Conservation (phyloP, 1,284 basidiomycete genomes). For the Fomes fomentarius region DNA sequence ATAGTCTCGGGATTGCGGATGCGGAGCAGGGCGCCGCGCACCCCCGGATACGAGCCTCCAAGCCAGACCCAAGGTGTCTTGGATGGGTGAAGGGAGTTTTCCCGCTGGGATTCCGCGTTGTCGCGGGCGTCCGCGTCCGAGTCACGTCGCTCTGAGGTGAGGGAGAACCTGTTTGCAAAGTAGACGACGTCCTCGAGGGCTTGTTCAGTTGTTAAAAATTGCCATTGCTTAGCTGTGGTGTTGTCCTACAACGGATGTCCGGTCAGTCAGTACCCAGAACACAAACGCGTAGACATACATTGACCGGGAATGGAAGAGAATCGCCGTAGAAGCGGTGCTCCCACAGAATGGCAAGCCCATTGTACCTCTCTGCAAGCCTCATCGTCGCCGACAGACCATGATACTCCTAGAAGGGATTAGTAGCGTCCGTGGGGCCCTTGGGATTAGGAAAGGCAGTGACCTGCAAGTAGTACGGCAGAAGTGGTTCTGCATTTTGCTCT, state of each 20-base stretch:
- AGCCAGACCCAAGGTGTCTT: slow-evolving; percentile 50
- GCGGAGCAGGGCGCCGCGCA: slow-evolving; percentile 44
- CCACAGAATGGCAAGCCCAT: slow-evolving; percentile 54
- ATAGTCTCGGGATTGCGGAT: slow-evolving; percentile 50
- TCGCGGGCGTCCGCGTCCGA: slow-evolving; percentile 21
- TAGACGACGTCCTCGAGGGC: slow-evolving; percentile 60
- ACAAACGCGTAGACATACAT: slow-evolving; percentile 34
- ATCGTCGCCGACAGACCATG: slow-evolving; percentile 53
- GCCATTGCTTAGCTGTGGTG: slow-evolving; percentile 54
- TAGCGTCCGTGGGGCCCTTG: not conserved
- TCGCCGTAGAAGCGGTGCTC: slow-evolving; percentile 62
- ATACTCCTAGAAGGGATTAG: slow-evolving; percentile 40
- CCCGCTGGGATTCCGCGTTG: not conserved
- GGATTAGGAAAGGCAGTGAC: slow-evolving; percentile 19
- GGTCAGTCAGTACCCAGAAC: not conserved
- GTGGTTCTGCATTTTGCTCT: slow-evolving; percentile 51
- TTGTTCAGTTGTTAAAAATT: slow-evolving; percentile 59
- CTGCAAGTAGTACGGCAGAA: slow-evolving; percentile 51
- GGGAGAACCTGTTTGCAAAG: slow-evolving; percentile 52
- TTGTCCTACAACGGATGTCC: slow-evolving; percentile 37
- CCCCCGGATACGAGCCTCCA: slow-evolving; percentile 52
- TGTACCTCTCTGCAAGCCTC: slow-evolving; percentile 49
- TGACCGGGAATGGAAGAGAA: slow-evolving; percentile 54
- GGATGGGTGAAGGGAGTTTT: slow-evolving; percentile 42
- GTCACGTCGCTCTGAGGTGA: not conserved